These are phyloP conservation scores for Berberis thunbergii DNA, from an alignment of 164 flowering plant species.

Conservation along the genomic window DNA sequence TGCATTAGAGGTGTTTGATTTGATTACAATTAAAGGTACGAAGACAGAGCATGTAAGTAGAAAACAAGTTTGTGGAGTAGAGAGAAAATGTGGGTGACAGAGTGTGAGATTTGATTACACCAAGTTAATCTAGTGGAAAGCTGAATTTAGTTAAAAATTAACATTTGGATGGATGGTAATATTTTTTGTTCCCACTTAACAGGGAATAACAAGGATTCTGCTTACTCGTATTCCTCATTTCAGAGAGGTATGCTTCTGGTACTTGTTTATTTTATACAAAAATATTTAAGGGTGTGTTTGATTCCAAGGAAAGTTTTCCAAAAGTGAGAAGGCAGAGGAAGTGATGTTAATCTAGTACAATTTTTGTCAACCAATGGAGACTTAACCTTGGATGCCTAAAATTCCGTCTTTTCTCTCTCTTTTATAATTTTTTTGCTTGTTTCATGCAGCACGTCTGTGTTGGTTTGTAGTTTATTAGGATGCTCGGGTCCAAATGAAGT, in stretches of 20 bases:
- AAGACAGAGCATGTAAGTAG: not conserved
- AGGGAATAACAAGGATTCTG: conserved; percentile 77
- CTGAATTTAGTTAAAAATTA: not conserved
- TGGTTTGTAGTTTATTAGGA: too few relatives aligned
- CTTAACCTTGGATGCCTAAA: too few relatives aligned
- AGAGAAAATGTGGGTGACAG: not conserved
- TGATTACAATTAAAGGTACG: not conserved
- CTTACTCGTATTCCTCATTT: conserved; percentile 81
- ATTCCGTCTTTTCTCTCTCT: too few relatives aligned
- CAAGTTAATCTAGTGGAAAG: not conserved
- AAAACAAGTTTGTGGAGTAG: not conserved
- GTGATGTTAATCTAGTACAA: too few relatives aligned
- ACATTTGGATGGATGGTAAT: not conserved
- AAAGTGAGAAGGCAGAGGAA: too few relatives aligned
- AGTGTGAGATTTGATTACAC: not conserved
- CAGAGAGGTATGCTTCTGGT: conserved; percentile 50
- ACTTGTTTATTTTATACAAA: not conserved
- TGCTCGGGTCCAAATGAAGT: too few relatives aligned
- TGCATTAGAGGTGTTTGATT: not conserved
- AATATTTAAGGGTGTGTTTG: not conserved
- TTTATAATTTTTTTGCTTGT: too few relatives aligned
- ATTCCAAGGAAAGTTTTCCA: not conserved
- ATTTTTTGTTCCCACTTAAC: conserved; percentile 15
- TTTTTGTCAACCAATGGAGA: too few relatives aligned
- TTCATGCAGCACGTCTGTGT: too few relatives aligned